Evolutionary conservation across 371 early-diverging fungal species (phyloP).

Genomic region (Spiromyces aspiralis): DNA sequence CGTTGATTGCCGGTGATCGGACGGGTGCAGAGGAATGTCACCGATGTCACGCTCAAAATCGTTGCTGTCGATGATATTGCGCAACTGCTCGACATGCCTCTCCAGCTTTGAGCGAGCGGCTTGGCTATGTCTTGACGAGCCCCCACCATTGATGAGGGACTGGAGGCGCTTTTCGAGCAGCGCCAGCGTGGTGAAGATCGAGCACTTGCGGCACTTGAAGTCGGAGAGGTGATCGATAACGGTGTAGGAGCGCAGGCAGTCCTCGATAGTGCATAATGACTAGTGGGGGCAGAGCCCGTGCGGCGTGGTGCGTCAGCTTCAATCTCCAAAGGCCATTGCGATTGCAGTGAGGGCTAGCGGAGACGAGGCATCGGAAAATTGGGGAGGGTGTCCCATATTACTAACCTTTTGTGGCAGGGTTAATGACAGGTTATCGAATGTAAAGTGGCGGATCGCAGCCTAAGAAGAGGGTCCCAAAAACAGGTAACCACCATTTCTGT

Average conservation of each 20-base stretch:
- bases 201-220: slow-evolving; percentile 32
- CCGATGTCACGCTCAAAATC: slow-evolving; percentile 15
- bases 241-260: slow-evolving; percentile 27
- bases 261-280: slow-evolving; percentile 21
- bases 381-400: no score
- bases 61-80: slow-evolving; percentile 14
- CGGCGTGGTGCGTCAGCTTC: no score
- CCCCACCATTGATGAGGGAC: no score
- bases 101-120: slow-evolving; percentile 1
- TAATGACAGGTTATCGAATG: slow-evolving; percentile 51
- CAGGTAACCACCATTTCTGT: no score
- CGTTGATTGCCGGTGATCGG: slow-evolving; percentile 25
- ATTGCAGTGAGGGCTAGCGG: no score
- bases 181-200: background rate
- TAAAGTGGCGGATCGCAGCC: slow-evolving; percentile 41
- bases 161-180: no score
- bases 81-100: slow-evolving; percentile 5
- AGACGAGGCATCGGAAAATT: no score
- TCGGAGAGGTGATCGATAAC: slow-evolving; percentile 29
- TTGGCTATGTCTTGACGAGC: no score
- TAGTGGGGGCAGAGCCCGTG: no score
- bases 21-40: slow-evolving; percentile 2
- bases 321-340: no score
- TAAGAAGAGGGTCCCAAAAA: slow-evolving; percentile 1
- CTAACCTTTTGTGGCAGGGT: slow-evolving; percentile 39